A percentile compares a stretch with the other conserved stretches of the same genome.
Conservation (phyloP, 306 rosid species). For the Trifolium fragiferum region DNA sequence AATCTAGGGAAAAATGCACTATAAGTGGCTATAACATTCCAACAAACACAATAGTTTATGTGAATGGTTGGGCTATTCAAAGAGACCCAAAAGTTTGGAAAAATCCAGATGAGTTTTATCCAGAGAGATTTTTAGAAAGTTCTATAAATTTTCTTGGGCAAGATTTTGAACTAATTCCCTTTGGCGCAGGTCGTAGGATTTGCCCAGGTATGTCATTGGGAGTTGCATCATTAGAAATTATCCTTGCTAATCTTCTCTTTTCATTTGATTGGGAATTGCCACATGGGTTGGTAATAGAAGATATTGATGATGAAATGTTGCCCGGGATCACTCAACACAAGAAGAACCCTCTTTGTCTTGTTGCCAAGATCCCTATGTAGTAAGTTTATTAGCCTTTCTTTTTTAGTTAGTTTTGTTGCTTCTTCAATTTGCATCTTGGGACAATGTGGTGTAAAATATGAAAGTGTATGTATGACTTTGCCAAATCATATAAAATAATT, state of each 20-base stretch:
- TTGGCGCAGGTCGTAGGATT: not conserved
- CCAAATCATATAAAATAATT: too few species aligned
- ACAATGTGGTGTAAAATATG: too few species aligned
- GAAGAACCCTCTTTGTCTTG: constrained; percentile 28
- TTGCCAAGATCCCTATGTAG: not conserved
- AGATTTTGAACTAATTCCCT: not conserved
- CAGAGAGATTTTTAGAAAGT: not conserved
- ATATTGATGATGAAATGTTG: not conserved
- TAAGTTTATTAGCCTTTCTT: too few species aligned
- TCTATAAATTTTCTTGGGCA: not conserved
- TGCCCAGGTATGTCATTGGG: not conserved
- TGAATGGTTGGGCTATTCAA: not conserved
- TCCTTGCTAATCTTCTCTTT: not conserved
- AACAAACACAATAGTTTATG: constrained; percentile 4
- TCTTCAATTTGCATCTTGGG: too few species aligned
- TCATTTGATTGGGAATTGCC: not conserved
- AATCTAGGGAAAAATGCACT: not conserved
- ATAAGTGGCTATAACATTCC: constrained; percentile 28
- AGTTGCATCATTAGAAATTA: not conserved
- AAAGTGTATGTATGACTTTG: too few species aligned
- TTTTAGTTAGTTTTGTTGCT: too few species aligned
- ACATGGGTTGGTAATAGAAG: not conserved
- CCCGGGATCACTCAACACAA: constrained; percentile 7
- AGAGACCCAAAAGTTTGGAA: not conserved
- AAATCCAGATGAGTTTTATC: not conserved